Evolutionary conservation across 805 yeast genomes (phyloP), one percentile per base, ranked within the genome.

Genomic region (Schwanniomyces yamadae): DNA sequence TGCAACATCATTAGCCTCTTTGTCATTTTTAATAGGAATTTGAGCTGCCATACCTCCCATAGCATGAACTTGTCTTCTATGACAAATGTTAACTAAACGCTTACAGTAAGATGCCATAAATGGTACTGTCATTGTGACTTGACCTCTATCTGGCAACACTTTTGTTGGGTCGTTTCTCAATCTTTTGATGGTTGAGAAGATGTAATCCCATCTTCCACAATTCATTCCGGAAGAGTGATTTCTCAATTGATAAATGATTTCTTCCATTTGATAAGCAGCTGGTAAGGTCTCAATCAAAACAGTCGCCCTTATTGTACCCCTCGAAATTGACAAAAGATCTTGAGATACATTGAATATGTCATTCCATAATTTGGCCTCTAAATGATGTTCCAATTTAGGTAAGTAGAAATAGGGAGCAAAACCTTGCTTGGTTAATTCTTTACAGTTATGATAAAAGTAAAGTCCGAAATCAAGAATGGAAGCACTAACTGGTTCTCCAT

Each of bases 11-110:
- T 50, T 49, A 16, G 46, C 46, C 11, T 26, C 47, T 5, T 26
- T 21, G 30, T 50, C 48, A 27, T 49, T 45, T 31, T 50, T 50
- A 36, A 50, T 47, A 12, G 55, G 55, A 30, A 50, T 50, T 33
- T 49, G 54, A 11, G 55, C 55, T 12, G 55, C 55, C 55, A 50
- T 50, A 17, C 55, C 55, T 15, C 55, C 55, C 49, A 50, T 49
- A 12, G 55, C 55, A 27, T 50, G 55, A 14, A 50, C 54, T 34
- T 46, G 49, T 24, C 55, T 39, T 30, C 51, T 40, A 37, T 50
- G 54, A 38, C 52, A 48, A 19, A 46, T 43, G 39, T 48, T 42
- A 18, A 49, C 45, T 20, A 48, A 41, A 14, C 45, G 35, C 36
- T 46, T 40, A 28, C 52, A 50, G 34, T 49, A 50, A 3, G 54